Evolutionary conservation across 2,329 filamentous ascomycete genomes (phyloP).

Genomic region (Domatiomyces globalis): DNA sequence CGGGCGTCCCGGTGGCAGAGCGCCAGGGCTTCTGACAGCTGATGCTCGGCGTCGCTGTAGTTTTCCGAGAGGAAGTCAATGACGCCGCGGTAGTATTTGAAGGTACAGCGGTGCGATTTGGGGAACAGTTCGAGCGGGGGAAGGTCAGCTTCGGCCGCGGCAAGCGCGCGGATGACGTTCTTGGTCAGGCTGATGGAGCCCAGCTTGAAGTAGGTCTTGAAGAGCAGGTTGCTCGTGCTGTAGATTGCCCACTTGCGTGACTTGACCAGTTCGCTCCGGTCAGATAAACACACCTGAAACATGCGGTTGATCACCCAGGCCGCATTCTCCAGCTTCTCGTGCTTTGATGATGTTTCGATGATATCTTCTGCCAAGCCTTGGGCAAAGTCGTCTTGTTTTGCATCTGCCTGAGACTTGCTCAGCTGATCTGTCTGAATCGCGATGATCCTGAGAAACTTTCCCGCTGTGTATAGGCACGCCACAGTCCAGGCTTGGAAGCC

Average conservation of each 20-base stretch:
- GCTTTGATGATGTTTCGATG: constrained; percentile 58
- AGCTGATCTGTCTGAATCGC: constrained; percentile 82
- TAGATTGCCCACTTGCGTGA: constrained; percentile 98
- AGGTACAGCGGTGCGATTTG: constrained; percentile 81
- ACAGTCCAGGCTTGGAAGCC: constrained; percentile 83
- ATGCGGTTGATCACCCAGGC: constrained; percentile 82
- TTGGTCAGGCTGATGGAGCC: constrained; percentile 81
- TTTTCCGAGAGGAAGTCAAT: constrained; percentile 92
- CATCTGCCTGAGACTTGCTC: constrained; percentile 34
- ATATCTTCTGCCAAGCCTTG: constrained; percentile 64
- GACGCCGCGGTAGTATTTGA: constrained; percentile 90
- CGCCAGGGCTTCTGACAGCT: constrained; percentile 67
- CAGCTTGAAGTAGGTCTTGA: constrained; percentile 95
- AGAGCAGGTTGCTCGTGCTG: constrained; percentile 82
- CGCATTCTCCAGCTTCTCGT: constrained; percentile 79
- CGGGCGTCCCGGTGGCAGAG: constrained; percentile 59
- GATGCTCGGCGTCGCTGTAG: constrained; percentile 68
- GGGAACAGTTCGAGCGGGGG: constrained; percentile 68
- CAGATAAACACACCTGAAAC: constrained; percentile 77
- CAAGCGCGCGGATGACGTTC: constrained; percentile 72
- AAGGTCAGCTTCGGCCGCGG: constrained; percentile 65
- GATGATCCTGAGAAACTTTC: constrained; percentile 73
- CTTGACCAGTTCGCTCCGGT: constrained; percentile 51
- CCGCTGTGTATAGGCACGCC: constrained; percentile 73
- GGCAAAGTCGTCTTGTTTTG: constrained; percentile 27